phyloP scores from a whole-genome alignment of 148 eudicot genomes.

The Limonium bicolor region DNA sequence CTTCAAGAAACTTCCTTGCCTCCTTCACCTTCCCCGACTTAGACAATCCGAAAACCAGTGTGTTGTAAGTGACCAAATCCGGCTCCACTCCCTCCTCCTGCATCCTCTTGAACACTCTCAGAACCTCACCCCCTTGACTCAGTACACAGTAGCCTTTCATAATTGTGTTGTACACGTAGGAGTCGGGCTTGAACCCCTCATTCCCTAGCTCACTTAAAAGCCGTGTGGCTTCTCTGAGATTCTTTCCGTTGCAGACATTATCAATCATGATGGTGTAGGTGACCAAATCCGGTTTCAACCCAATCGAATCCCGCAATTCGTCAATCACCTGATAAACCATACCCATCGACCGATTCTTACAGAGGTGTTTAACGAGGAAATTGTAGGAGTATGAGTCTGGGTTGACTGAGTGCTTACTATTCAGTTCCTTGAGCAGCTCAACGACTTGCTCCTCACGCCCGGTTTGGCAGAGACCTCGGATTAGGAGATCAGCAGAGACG shows the following conservation, averaged over 20 bases:
- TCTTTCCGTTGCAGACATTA: constrained; percentile 67
- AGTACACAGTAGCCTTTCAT: constrained; percentile 80
- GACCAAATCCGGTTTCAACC: constrained; percentile 49
- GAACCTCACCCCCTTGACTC: constrained; percentile 47
- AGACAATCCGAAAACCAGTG: constrained; percentile 68
- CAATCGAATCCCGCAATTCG: constrained; percentile 29
- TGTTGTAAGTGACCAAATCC: constrained; percentile 55
- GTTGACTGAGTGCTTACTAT: constrained; percentile 17
- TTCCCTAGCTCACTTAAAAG: constrained; percentile 40
- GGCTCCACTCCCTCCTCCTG: constrained; percentile 61
- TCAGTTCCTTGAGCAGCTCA: constrained; percentile 39
- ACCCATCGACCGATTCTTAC: constrained; percentile 28
- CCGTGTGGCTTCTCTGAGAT: constrained; percentile 64
- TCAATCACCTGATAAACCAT: constrained; percentile 36
- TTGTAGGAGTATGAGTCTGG: constrained; percentile 58
- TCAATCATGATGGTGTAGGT: constrained; percentile 85
- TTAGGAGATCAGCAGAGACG: constrained; percentile 39
- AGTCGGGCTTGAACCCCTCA: constrained; percentile 73
- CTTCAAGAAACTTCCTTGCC: constrained; percentile 44
- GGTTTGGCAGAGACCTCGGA: constrained; percentile 36
- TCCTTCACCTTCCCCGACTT: constrained; percentile 73
- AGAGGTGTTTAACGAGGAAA: constrained; percentile 39
- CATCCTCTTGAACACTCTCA: constrained; percentile 64
- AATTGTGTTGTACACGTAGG: constrained; percentile 62
- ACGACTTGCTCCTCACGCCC: constrained; percentile 36